These are phyloP conservation scores for Debaryomyces fabryi DNA, from an alignment of 1,139 yeast species.

Conservation along the genomic window DNA sequence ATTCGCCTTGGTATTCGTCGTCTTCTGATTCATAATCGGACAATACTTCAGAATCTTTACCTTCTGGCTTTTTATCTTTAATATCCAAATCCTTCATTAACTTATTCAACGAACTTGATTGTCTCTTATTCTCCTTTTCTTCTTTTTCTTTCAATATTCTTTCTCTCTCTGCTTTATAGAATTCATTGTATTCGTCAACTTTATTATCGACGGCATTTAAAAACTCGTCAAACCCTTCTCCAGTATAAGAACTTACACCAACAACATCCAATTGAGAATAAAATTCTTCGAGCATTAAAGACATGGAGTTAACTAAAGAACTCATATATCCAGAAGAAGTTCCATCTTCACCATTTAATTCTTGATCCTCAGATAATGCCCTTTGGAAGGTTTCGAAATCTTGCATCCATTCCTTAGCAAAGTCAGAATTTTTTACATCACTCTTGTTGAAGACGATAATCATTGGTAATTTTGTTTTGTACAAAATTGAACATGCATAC, in stretches of 20 bases:
- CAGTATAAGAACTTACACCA: constrained; percentile 88
- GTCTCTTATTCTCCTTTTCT: constrained; percentile 70
- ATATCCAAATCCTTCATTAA: constrained; percentile 86
- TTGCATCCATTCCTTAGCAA: constrained; percentile 96
- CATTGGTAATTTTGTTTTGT: constrained; percentile 97
- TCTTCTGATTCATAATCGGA: constrained; percentile 64
- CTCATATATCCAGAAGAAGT: constrained; percentile 92
- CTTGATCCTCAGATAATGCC: constrained; percentile 66
- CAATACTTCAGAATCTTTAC: constrained; percentile 61
- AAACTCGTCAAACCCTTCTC: constrained; percentile 92
- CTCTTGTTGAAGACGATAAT: constrained; percentile 94
- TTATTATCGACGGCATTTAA: constrained; percentile 80
- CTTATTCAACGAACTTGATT: constrained; percentile 68
- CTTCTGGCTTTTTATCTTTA: constrained; percentile 33
- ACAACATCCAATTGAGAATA: constrained; percentile 92
- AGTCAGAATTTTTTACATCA: constrained; percentile 80
- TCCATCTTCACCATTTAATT: constrained; percentile 67
- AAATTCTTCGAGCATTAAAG: constrained; percentile 94
- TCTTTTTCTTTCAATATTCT: constrained; percentile 76
- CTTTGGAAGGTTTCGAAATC: constrained; percentile 91
- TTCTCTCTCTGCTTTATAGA: constrained; percentile 85
- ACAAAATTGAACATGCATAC: constrained; percentile 94
- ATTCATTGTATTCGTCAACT: constrained; percentile 84
- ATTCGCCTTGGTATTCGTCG: constrained; percentile 62
- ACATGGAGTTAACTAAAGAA: constrained; percentile 90